Evolutionary conservation across 805 yeast genomes (phyloP), one percentile per base, ranked within the genome.

Genomic region (Zygoascus ofunaensis): DNA sequence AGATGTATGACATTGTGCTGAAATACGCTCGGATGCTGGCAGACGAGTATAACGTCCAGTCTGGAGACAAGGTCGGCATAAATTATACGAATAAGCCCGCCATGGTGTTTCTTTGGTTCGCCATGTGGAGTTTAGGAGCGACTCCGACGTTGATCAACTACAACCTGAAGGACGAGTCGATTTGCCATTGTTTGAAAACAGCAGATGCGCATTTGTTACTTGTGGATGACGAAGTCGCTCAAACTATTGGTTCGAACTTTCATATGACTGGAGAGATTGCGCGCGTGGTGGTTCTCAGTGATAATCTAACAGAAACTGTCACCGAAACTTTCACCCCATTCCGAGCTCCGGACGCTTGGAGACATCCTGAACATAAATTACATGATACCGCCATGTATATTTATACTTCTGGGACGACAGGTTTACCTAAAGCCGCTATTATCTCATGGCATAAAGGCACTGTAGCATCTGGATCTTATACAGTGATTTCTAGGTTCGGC

Each of bases 331-430:
- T 38, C 47, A 65, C 22, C 56, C 30, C 30, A 8, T 73, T 28
- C 76, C 77, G 15, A 60, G 65, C 57, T 70, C 75, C 57, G 63
- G 89, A 57, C 77, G 53, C 63, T 5, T 63, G 75, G 7, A 74
- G 95, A 30, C 43, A 83, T 51, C 74, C 76, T 5, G 63, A 63
- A 5, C 77, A 78, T 42, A 62, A 69, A 10, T 82, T 80, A 58
- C 74, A 69, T 52, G 74, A 77, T 44, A 74, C 90, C 3, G 80
- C 83, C 18, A 73, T 80, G 51, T 71, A 85, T 52, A 85, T 89
- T 42, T 89, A 81, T 62, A 89, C 97, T 0, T 84, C 95, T 0
- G 97, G 97, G 34, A 90, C 97, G 4, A 86, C 97, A 0, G 97
- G 97, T 0, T 66, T 89, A 49, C 97, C 97, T 14, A 89, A 89